Base-by-base conservation (phyloP, 2,329 filamentous ascomycete species). In the Ascosphaera aggregata region DNA sequence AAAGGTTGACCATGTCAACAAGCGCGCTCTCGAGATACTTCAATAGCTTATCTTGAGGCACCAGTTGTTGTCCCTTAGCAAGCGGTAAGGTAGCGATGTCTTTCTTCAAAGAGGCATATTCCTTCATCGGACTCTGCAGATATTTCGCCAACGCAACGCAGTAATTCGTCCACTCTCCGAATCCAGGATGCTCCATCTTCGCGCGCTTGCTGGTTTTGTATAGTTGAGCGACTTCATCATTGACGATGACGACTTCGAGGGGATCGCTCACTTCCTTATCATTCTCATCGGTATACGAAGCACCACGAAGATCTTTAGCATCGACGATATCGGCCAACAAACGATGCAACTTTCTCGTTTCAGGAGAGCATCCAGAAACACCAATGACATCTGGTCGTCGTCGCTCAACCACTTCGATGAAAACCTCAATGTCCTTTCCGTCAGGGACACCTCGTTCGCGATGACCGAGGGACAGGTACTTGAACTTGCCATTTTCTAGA, bases 1-100 rank as follows among this genome's bases (percentile, higher is more conserved):
- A 84, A 34, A 98, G 72, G 54, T 98, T 98, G 48, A 98, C 89
- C 69, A 93, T 93, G 54, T 98, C 89, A 9, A 98, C 86, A 73
- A 98, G 80, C 35, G 86, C 82, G n/a, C 80, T 91, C 51, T 98
- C 89, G 13, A 98, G 67, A 43, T 82, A 73, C 54, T 80, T 84
- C 44, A 76, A 63, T 31, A 98, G 66, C 60, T 92, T 85, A 30
- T 95, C 86, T 43, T 84, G 72, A 0, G 85, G 78, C 11, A 98
- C 67, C 20, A 94, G 69, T 43, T 85, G 78, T 54, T 98, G 89
- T 49, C 84, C 85, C 2, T 80, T 73, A 48, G 94, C 84, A 57
- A 94, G 94, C 16, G 75, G 71, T 43, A 98, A 69, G 1, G 86
- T 92, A 9, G 76, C 64, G 43, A 95, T 73, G 51, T 95, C 85